These are phyloP conservation scores for Sequoiadendron giganteum DNA, from an alignment of 75 land plant genomes.

Conservation along the genomic window DNA sequence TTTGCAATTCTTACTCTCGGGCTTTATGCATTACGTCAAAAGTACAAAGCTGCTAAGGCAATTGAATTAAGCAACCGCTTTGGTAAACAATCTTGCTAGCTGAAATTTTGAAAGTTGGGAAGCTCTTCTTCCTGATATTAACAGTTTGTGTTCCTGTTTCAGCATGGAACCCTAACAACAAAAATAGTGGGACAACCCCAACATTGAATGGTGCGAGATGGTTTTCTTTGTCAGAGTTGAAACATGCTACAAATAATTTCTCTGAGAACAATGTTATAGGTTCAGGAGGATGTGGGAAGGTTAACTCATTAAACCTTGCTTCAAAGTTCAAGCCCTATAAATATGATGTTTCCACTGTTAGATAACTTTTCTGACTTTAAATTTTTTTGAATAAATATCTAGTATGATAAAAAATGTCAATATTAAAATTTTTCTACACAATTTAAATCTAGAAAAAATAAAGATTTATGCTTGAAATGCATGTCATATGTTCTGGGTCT, in stretches of 20 bases:
- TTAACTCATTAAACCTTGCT: constrained; percentile 60
- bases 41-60: constrained; percentile 46
- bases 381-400: too few relatives aligned
- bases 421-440: too few relatives aligned
- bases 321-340: constrained; percentile 19
- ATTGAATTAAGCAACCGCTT: constrained; percentile 42
- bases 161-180: constrained; percentile 41
- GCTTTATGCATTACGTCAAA: constrained; percentile 57
- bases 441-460: too few relatives aligned
- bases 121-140: constrained; percentile 46
- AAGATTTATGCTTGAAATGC: not conserved
- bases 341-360: too few relatives aligned
- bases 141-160: constrained; percentile 33
- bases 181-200: constrained; percentile 13
- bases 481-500: not conserved
- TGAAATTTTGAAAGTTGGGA: not conserved
- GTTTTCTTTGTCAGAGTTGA: constrained; percentile 41
- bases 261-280: constrained; percentile 41
- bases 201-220: constrained; percentile 39
- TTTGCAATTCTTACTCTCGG: constrained; percentile 29
- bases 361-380: too few relatives aligned
- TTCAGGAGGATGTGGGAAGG: constrained; percentile 55
- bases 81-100: constrained; percentile 39
- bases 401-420: too few relatives aligned
- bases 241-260: constrained; percentile 38